Base-by-base conservation (phyloP, 2,329 filamentous ascomycete species). In the Colletotrichum liriopes region DNA sequence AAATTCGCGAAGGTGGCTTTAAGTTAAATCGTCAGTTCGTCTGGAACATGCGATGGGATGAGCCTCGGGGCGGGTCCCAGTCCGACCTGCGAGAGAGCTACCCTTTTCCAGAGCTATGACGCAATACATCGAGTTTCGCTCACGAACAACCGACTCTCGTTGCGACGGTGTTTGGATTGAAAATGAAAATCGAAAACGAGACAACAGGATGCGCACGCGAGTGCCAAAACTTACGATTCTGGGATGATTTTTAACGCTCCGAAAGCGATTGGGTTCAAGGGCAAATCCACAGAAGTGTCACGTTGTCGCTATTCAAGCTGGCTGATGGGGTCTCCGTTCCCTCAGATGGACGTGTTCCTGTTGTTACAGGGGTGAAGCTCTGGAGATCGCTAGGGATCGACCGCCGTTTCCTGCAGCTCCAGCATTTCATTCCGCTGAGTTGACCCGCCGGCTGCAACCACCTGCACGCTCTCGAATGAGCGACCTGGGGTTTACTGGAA, bases 311-410 rank as follows among this genome's bases (percentile, higher is more conserved):
- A 54, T n/a, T 47, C 29, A 43, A 56, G 16, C 7, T 56, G 59
- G 26, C 41, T 37, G 59, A 60, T 54, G 59, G 66, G 39, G 66
- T 47, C 45, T 32, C 52, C 37, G 29, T 32, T 69, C 56, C 52
- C 60, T 72, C 49, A 65, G 60, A 60, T 65, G 45, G 59, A 41
- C 59, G 52, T 65, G 65, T 54, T 70, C 54, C 59, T 60, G 51
- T 47, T 37, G 58, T 45, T 72, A 60, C 70, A 72, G 65, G 70
- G 70, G 65, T 72, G 54, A 72, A 70, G 66, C 70, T 72, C 60
- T 70, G 60, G 54, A 64, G 65, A 72, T 70, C 47, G 52, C 59
- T 65, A 47, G 54, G 69, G 65, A 65, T 72, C 60, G 52, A 35
- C 65, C 65, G 51, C 65, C 35, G 29, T 64, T 29, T 39, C 26